A percentile compares a stretch with the other conserved stretches of the same genome.
Conservation (phyloP, 139 green algal species). For the Picochlorum sp. region DNA sequence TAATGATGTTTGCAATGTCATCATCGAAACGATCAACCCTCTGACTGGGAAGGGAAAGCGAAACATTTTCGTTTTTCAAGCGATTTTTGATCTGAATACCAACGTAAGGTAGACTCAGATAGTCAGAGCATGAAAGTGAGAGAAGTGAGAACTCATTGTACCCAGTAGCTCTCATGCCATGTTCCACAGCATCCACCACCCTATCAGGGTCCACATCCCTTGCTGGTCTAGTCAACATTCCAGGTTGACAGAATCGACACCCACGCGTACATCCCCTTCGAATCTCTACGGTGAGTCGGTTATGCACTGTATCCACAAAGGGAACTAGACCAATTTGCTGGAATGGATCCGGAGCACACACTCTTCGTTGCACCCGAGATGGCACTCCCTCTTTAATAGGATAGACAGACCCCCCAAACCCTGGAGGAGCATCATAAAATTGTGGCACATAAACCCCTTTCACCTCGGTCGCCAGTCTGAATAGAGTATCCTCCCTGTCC, state of each 20-base stretch:
- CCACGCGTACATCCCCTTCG: slow-evolving; percentile 66
- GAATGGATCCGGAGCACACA: slow-evolving; percentile 55
- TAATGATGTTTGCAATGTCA: slow-evolving; percentile 63
- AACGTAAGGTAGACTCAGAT: slow-evolving; percentile 49
- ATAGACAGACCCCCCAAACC: slow-evolving; percentile 57
- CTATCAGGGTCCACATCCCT: slow-evolving; percentile 54
- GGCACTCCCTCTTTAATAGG: slow-evolving; percentile 49
- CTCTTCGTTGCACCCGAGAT: slow-evolving; percentile 39
- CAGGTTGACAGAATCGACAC: slow-evolving; percentile 72
- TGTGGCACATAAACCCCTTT: slow-evolving; percentile 67
- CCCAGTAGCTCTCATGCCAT: slow-evolving; percentile 50
- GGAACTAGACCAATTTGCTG: slow-evolving; percentile 63
- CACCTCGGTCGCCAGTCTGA: slow-evolving; percentile 38
- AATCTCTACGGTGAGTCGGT: slow-evolving; percentile 66
- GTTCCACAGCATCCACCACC: slow-evolving; percentile 60
- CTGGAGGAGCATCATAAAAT: slow-evolving; percentile 52
- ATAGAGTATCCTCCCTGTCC: slow-evolving; percentile 44
- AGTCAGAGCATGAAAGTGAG: slow-evolving; percentile 63
- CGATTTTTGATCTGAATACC: slow-evolving; percentile 64
- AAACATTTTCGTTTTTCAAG: slow-evolving; percentile 55
- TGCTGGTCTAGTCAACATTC: slow-evolving; percentile 64
- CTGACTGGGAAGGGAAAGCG: slow-evolving; percentile 56
- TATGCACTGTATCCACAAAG: slow-evolving; percentile 61
- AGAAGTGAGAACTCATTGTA: slow-evolving; percentile 69
- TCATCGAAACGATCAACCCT: slow-evolving; percentile 67